Base-by-base conservation (phyloP, 345 rosid genomes). In the Citrus sinensis region DNA sequence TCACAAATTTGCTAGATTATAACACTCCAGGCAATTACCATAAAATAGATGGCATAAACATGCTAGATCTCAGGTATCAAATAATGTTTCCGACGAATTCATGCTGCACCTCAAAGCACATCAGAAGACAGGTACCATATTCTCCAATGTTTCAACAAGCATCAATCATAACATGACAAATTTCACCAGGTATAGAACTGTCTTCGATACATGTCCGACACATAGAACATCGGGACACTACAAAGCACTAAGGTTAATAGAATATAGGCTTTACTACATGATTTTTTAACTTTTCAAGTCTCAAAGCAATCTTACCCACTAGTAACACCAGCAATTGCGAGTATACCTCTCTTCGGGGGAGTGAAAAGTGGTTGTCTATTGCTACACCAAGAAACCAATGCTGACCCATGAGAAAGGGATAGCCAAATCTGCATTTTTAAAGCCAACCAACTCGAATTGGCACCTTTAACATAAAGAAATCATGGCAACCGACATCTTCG, bases 371-470 rank as follows among this genome's bases (percentile, higher is more conserved):
- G 91, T 84, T 88, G 95, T 90, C 88, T 92, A 93, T 87, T 85
- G 98, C 88, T 90, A 92, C 98, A 93, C 98, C 95, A 92, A 89
- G 91, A 89, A 89, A 92, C 95, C 98, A 93, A 93, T 87, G 97
- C 93, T 88, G 93, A 87, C 87, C 91, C 95, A 87, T 76, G 90
- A 88, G 89, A 85, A 89, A 88, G 91, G 91, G 85, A 89, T 82
- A 79, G 91, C 94, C 92, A 88, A 83, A 93, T 95, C 99, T 95
- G 98, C 98, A 95, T 88, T 92, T 94, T 93, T 88, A 90, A 95
- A 94, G 94, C 91, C 97, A 95, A 92, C 98, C 94, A 95, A 84
- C 87, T 91, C 93, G 87, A 91, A 91, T 93, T 77, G 94, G 89
- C 95, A 93, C 94, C 88, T 92, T 90, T 86, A 90, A 88, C 85